Conservation (phyloP, 2,329 filamentous ascomycete species). For the Nemania sp. region DNA sequence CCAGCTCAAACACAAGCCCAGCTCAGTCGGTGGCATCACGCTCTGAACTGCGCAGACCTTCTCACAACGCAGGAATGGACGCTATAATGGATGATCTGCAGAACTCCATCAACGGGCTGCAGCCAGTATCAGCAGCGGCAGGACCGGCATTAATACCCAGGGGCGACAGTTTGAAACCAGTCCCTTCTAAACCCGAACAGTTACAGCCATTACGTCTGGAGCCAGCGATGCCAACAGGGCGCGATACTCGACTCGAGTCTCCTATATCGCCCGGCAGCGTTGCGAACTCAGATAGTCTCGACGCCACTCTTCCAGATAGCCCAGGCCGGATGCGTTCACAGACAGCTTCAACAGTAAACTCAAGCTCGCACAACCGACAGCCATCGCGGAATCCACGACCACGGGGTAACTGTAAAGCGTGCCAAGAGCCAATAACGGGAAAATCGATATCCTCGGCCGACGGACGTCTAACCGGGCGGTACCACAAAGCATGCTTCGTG, state of each 20-base stretch:
- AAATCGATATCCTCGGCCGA: slow-evolving; percentile 95
- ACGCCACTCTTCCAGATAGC: slow-evolving; percentile 31
- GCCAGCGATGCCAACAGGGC: slow-evolving; percentile 34
- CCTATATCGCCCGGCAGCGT: slow-evolving; percentile 28
- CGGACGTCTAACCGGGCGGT: slow-evolving; percentile 86
- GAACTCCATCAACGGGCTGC: slow-evolving; percentile 50
- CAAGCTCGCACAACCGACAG: slow-evolving; percentile 44
- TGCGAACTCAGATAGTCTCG: slow-evolving; percentile 19
- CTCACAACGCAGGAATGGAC: slow-evolving; percentile 49
- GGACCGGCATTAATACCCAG: slow-evolving; percentile 26
- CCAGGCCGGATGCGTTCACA: slow-evolving; percentile 28
- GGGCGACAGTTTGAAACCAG: slow-evolving; percentile 8
- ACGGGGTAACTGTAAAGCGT: slow-evolving; percentile 83
- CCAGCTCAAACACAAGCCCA: slow-evolving; percentile 65
- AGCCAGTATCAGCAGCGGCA: slow-evolving; percentile 37
- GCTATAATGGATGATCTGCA: slow-evolving; percentile 59
- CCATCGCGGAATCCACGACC: slow-evolving; percentile 46
- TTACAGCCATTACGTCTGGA: slow-evolving; percentile 37
- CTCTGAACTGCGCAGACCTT: slow-evolving; percentile 42
- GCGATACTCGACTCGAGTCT: slow-evolving; percentile 24
- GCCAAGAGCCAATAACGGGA: slow-evolving; percentile 74
- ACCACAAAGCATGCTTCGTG: slow-evolving; percentile 93
- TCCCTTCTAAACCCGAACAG: slow-evolving; percentile 15
- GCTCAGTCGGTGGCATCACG: slow-evolving; percentile 47
- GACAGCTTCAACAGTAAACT: slow-evolving; percentile 32